Percentiles rank a stretch among this genome's conserved stretches.
Evolutionary conservation across 1,139 yeast species (phyloP).

Genomic region (Kurtzmaniella quercitrusa): DNA sequence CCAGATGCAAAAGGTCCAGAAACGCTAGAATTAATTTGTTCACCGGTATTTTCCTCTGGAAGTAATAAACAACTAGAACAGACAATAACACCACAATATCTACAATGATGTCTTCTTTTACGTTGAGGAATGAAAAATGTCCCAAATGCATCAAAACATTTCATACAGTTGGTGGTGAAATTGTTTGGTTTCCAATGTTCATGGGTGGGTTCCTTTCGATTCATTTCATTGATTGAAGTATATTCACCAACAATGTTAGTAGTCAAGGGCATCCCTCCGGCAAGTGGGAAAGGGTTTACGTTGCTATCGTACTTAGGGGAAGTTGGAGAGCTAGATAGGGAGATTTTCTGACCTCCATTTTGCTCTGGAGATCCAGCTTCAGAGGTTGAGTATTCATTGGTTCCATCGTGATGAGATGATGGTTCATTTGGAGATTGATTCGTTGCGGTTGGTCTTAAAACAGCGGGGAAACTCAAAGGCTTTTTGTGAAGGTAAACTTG

Average conservation of each 20-base stretch:
- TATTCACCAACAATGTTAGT: constrained; percentile 6
- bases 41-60: constrained; percentile 4
- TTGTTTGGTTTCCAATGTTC: constrained; percentile 41
- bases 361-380: background rate
- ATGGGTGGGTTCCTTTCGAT: constrained; percentile 31
- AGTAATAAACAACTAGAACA: constrained; percentile 33
- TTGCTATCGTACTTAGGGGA: constrained; percentile 7
- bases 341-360: background rate
- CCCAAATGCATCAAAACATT: constrained; percentile 35
- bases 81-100: constrained; percentile 44
- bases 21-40: background rate
- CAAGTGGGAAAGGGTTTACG: constrained; percentile 5
- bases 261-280: background rate
- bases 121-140: constrained; percentile 24
- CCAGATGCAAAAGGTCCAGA: background rate
- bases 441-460: constrained; percentile 26
- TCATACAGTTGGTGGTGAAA: constrained; percentile 37
- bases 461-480: constrained; percentile 42
- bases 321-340: constrained; percentile 5
- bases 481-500: constrained; percentile 36
- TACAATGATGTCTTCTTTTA: constrained; percentile 35
- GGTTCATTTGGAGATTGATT: background rate
- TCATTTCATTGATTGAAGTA: constrained; percentile 1
- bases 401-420: background rate
- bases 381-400: background rate